Conservation (phyloP, 208 protist species). For the Leishmania tropica region DNA sequence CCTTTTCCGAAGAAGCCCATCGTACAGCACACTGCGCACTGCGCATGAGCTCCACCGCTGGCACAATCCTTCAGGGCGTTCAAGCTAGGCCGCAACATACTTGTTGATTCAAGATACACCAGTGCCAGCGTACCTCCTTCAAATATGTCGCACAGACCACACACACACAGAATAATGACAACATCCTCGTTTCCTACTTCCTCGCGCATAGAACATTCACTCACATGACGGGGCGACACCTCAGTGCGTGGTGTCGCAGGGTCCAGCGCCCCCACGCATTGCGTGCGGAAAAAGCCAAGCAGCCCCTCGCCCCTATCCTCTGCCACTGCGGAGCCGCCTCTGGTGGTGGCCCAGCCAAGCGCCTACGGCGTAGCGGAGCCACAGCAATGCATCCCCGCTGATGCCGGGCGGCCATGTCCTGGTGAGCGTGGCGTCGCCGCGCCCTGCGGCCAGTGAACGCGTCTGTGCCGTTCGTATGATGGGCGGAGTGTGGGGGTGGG, state of each 20-base stretch:
- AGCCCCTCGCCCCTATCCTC: background rate
- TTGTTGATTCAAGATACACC: background rate
- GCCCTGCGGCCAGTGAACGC: too few relatives aligned
- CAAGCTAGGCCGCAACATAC: too few relatives aligned
- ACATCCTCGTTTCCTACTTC: background rate
- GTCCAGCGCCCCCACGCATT: background rate
- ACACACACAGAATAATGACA: background rate
- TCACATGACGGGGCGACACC: background rate
- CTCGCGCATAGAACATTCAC: background rate
- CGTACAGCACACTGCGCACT: background rate
- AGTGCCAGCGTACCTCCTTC: background rate
- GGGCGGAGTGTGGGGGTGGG: too few relatives aligned
- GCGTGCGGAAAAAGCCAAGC: background rate
- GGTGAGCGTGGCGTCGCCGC: background rate
- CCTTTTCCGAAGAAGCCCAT: background rate
- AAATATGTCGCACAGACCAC: background rate
- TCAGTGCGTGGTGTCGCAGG: background rate
- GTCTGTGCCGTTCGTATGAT: too few relatives aligned
- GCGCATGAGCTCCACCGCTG: background rate
- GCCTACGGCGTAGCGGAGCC: too few relatives aligned
- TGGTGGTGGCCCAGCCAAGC: too few relatives aligned
- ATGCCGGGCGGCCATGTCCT: background rate
- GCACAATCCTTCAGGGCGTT: too few relatives aligned
- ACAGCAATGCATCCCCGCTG: background rate
- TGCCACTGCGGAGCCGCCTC: background rate